Percentiles rank a stretch among this genome's conserved stretches.
These are phyloP conservation scores for Chaetomiaceae sp. DNA, from an alignment of 2,329 filamentous ascomycete species.

Conservation along the genomic window DNA sequence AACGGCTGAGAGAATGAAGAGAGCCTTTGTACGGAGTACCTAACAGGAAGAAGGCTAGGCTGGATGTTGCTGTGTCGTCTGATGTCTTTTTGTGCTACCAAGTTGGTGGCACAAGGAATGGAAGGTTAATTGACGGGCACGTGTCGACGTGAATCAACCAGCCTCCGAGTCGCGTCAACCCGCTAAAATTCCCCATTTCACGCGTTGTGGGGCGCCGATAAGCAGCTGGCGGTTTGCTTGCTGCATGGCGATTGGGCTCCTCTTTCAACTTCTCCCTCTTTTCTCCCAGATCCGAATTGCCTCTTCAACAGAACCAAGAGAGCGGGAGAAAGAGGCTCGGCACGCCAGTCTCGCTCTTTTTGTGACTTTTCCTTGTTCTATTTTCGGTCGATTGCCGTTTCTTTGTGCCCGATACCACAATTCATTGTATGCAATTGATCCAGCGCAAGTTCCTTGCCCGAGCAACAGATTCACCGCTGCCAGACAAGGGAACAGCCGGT, in stretches of 20 bases:
- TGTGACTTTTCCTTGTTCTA: background rate
- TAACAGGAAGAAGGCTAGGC: no score
- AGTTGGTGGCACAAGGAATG: no score
- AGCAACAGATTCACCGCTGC: background rate
- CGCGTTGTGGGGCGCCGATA: conserved; percentile 16
- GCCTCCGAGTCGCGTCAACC: conserved; percentile 22
- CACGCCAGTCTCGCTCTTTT: background rate
- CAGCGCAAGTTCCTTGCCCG: background rate
- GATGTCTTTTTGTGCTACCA: no score
- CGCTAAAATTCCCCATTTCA: conserved; percentile 12
- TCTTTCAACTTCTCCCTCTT: background rate
- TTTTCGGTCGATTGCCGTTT: background rate
- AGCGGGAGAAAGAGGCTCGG: background rate
- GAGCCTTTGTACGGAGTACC: no score
- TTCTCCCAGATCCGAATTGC: background rate
- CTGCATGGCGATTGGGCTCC: background rate
- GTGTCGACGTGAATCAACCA: conserved; percentile 20
- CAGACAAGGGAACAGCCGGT: background rate
- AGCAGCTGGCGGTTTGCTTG: background rate
- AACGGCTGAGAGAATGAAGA: no score
- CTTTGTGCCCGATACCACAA: no score
- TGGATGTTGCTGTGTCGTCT: no score
- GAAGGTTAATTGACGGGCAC: conserved; percentile 19
- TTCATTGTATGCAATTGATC: no score
- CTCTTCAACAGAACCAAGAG: background rate